A percentile compares a stretch with the other conserved stretches of the same genome.
Evolutionary conservation across 208 protist genomes (phyloP).

Genomic region (Trypanosoma congolense): DNA sequence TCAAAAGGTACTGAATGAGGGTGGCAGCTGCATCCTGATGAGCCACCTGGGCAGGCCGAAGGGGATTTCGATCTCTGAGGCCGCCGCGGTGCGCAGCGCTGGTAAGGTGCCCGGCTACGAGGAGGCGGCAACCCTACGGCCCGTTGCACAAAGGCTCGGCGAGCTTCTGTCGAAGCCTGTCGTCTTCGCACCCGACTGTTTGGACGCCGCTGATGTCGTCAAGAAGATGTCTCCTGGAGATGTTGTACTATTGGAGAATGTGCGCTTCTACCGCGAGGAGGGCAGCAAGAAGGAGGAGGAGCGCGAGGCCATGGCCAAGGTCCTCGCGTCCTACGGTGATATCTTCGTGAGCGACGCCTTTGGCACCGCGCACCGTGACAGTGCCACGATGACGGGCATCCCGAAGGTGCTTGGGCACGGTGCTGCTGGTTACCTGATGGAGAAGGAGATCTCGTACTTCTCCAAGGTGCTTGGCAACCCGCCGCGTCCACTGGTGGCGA

Average conservation of each 20-base stretch:
- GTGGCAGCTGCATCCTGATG: slow-evolving; percentile 59
- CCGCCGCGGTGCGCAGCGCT: neutral
- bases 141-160: slow-evolving; percentile 70
- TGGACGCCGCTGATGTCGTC: slow-evolving; percentile 16
- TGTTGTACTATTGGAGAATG: slow-evolving; percentile 98
- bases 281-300: slow-evolving; percentile 83
- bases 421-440: slow-evolving; percentile 97
- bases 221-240: slow-evolving; percentile 53
- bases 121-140: slow-evolving; percentile 57
- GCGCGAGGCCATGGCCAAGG: slow-evolving; percentile 76
- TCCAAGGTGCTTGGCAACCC: slow-evolving; percentile 86
- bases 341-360: slow-evolving; percentile 99
- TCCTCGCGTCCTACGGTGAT: slow-evolving; percentile 93
- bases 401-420: slow-evolving; percentile 77
- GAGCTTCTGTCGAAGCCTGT: slow-evolving; percentile 46
- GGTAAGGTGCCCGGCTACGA: slow-evolving; percentile 31
- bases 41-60: slow-evolving; percentile 95
- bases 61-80: slow-evolving; percentile 32
- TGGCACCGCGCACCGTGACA: slow-evolving; percentile 97
- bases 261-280: slow-evolving; percentile 98
- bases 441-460: slow-evolving; percentile 99
- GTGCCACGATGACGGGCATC: slow-evolving; percentile 89
- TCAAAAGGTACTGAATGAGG: slow-evolving; percentile 35
- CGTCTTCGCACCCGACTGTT: slow-evolving; percentile 27
- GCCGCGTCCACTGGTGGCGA: slow-evolving; percentile 92